Evolutionary conservation across 2,329 filamentous ascomycete genomes (phyloP).

Genomic region (Cordyceps sp.): DNA sequence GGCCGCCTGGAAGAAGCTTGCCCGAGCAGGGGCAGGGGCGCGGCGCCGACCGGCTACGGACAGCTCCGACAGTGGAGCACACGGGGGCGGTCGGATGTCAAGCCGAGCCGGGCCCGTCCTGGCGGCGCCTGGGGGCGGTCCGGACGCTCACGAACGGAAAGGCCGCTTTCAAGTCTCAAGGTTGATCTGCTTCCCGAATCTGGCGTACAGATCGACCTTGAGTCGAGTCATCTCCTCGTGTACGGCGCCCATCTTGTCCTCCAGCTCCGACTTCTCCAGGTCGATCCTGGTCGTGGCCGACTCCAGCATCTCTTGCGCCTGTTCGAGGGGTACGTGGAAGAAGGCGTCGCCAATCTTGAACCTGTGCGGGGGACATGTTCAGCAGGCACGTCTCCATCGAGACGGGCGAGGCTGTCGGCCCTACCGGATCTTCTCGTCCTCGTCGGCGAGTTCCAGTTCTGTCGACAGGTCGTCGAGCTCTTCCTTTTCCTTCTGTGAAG

Average conservation of each 20-base stretch:
- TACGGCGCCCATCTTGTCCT: conserved; percentile 58
- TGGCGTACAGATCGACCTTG: conserved; percentile 83
- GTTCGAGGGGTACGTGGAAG: conserved; percentile 65
- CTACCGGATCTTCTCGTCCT: conserved; percentile 85
- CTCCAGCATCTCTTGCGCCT: conserved; percentile 75
- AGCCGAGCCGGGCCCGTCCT: too few species aligned
- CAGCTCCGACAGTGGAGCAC: too few species aligned
- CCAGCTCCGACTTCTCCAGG: conserved; percentile 55
- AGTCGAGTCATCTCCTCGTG: conserved; percentile 78
- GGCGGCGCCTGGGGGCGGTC: too few species aligned
- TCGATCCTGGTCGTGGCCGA: conserved; percentile 58
- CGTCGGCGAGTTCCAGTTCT: conserved; percentile 87
- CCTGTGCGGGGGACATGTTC: too few species aligned
- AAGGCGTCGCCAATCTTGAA: conserved; percentile 97
- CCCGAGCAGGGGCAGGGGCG: too few species aligned
- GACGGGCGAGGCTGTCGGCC: background rate
- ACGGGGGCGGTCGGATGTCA: too few species aligned
- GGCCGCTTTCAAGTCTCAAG: conserved; percentile 52
- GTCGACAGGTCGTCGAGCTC: conserved; percentile 84
- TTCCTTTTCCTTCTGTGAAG: conserved; percentile 82
- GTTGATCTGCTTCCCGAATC: conserved; percentile 95
- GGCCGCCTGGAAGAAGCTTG: too few species aligned
- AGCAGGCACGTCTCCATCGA: too few species aligned
- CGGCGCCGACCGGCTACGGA: too few species aligned
- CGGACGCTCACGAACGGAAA: background rate